These are phyloP conservation scores for Xylaria longipes DNA, from an alignment of 495 filamentous ascomycete species.

Conservation along the genomic window DNA sequence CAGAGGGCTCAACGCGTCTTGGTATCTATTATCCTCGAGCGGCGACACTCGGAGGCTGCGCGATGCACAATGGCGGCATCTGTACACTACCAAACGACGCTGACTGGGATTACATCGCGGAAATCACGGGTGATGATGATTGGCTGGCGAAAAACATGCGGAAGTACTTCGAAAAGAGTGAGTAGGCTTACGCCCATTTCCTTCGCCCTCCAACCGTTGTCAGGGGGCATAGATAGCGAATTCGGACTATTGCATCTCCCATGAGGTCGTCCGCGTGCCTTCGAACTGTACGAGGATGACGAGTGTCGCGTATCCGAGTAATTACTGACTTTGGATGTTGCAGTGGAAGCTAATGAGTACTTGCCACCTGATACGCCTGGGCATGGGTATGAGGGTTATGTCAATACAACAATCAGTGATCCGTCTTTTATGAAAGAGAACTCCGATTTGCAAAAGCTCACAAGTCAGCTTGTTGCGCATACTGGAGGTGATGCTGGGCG, in stretches of 20 bases:
- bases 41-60: conserved; percentile 55
- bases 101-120: conserved; percentile 54
- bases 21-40: conserved; percentile 58
- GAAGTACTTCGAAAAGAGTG: conserved; percentile 46
- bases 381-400: conserved; percentile 54
- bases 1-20: conserved; percentile 48
- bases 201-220: not conserved
- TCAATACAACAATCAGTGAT: conserved; percentile 47
- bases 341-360: conserved; percentile 52
- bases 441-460: conserved; percentile 36
- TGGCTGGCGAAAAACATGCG: conserved; percentile 56
- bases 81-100: conserved; percentile 50
- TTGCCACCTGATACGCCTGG: conserved; percentile 43
- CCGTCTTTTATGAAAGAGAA: conserved; percentile 37
- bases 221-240: not conserved
- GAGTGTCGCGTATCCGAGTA: not conserved
- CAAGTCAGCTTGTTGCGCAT: conserved; percentile 40
- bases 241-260: not conserved
- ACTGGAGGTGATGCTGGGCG: conserved; percentile 45
- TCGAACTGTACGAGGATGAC: not conserved
- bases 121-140: conserved; percentile 52
- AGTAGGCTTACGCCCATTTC: not conserved
- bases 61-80: conserved; percentile 57
- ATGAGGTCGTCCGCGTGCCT: not conserved
- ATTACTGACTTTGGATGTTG: not conserved